Evolutionary conservation across 1,284 basidiomycete genomes (phyloP), one percentile per base, ranked within the genome.

Genomic region (Pseudozyma tsukubaensis): DNA sequence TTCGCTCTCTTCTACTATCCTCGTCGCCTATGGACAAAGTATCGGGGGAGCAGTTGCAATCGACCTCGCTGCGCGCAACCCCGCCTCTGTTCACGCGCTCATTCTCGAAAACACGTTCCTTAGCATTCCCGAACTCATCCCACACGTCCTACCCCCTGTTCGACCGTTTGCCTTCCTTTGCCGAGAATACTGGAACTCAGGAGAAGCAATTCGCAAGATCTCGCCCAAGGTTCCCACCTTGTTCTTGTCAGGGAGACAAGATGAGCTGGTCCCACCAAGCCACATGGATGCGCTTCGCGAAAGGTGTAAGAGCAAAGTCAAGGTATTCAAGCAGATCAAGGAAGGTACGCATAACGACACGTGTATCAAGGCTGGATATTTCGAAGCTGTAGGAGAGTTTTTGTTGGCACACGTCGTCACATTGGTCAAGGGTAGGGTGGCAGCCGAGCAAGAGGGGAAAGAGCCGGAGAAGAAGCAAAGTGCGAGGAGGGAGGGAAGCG

Each of bases 1-100:
- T 0, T 81, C 87, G 9, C 88, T 97, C 12, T 88, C 89, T 40
- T 76, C 59, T 32, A 70, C 70, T 51, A 21, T 48, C 45, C 81
- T 83, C 56, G 69, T 93, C 48, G 85, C 95, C 0, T 98, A 94
- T 79, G 95, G 96, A 0, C 96, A 98, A 85, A 94, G 92, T 8
- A 93, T 99, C 34, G 96, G 96, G 14, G 95, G 95, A n/a, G 95
- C 95, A 0, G 94, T 98, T 1, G 89, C 92, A 13, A 92, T 97
- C 54, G 91, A 95, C 84, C 90, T 97, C 5, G 92, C 92, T 0
- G 91, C 90, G 59, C 88, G 89, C 40, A 95, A 95, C 82, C 89
- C 92, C 0, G 86, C 88, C 32, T 89, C 77, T 85, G 89, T 93
- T 56, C 73, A 86, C n/a, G 92, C 90, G 0, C 85, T 94, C n/a